phyloP scores from a whole-genome alignment of 495 filamentous ascomycete genomes.

The Penicillium paxilli region DNA sequence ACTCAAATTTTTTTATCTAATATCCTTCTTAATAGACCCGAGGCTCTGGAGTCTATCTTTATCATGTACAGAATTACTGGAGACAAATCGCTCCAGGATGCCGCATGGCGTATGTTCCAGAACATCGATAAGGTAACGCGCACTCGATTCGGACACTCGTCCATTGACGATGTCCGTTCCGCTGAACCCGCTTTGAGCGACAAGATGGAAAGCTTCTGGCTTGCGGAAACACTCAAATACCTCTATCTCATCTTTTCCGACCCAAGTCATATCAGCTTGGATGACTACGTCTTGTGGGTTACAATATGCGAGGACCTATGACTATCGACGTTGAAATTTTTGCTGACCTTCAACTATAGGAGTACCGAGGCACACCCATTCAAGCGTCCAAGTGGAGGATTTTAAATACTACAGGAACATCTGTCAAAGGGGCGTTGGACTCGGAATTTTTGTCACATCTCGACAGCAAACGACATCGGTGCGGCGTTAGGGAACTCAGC shows the following conservation, averaged over 20 bases:
- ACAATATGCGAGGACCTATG: not conserved
- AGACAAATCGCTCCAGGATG: conserved; percentile 60
- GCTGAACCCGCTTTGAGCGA: conserved; percentile 33
- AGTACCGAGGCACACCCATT: conserved; percentile 82
- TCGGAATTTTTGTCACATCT: not conserved
- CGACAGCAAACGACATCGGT: not conserved
- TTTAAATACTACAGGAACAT: too few species aligned
- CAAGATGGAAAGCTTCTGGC: conserved; percentile 60
- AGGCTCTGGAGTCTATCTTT: conserved; percentile 74
- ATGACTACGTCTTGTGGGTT: conserved; percentile 64
- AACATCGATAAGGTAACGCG: conserved; percentile 60
- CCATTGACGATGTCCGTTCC: conserved; percentile 57
- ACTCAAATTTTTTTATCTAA: not conserved
- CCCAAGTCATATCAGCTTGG: conserved; percentile 65
- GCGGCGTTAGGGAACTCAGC: not conserved
- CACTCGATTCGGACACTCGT: conserved; percentile 58
- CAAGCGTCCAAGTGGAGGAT: conserved; percentile 40
- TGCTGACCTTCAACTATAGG: conserved; percentile 20
- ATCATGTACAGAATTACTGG: conserved; percentile 76
- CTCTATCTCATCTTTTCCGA: conserved; percentile 86
- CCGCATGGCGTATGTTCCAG: conserved; percentile 77
- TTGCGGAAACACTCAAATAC: conserved; percentile 88
- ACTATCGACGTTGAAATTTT: not conserved
- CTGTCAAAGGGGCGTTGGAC: not conserved
- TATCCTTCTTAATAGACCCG: conserved; percentile 43